A percentile compares a stretch with the other conserved stretches of the same genome.
Evolutionary conservation across 2,329 filamentous ascomycete species (phyloP).

Genomic region (Fusarium pseudograminearum): DNA sequence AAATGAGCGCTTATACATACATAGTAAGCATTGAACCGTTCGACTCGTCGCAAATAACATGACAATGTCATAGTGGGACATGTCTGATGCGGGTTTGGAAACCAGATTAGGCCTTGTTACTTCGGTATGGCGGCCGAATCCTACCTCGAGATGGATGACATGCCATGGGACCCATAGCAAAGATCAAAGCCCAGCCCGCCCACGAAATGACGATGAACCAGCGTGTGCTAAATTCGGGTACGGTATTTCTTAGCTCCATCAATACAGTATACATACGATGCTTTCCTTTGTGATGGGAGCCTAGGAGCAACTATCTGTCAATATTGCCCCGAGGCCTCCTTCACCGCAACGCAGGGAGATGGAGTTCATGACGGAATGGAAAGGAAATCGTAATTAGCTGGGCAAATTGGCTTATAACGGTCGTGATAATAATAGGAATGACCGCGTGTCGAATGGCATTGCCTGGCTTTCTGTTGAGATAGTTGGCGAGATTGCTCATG

Average conservation of each 20-base stretch:
- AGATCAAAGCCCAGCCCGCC: slow-evolving; percentile 10
- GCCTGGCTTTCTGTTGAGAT: slow-evolving; percentile 13
- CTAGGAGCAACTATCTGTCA: slow-evolving; percentile 10
- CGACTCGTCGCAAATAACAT: slow-evolving; percentile 15
- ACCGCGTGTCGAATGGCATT: slow-evolving; percentile 23
- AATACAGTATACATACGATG: slow-evolving; percentile 8
- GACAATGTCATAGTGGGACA: slow-evolving; percentile 9
- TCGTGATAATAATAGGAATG: slow-evolving; percentile 38
- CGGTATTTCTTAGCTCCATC: slow-evolving; percentile 14
- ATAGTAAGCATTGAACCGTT: slow-evolving; percentile 1
- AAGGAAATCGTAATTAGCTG: slow-evolving; percentile 42
- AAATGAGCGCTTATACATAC: not conserved
- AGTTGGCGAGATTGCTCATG: slow-evolving; percentile 41
- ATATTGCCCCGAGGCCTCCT: slow-evolving; percentile 30
- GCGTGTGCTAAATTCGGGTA: slow-evolving; percentile 30
- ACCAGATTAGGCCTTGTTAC: slow-evolving; percentile 15
- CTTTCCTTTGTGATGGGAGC: slow-evolving; percentile 3
- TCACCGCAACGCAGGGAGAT: slow-evolving; percentile 35
- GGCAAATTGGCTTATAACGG: slow-evolving; percentile 42
- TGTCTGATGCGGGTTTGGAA: slow-evolving; percentile 11
- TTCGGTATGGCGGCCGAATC: slow-evolving; percentile 36
- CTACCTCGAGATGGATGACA: slow-evolving; percentile 27
- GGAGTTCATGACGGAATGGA: slow-evolving; percentile 36
- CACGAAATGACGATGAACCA: slow-evolving; percentile 40
- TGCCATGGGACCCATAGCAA: slow-evolving; percentile 12